phyloP scores from a whole-genome alignment of 2,329 filamentous ascomycete genomes.

The Sporothrix brunneoviolacea region DNA sequence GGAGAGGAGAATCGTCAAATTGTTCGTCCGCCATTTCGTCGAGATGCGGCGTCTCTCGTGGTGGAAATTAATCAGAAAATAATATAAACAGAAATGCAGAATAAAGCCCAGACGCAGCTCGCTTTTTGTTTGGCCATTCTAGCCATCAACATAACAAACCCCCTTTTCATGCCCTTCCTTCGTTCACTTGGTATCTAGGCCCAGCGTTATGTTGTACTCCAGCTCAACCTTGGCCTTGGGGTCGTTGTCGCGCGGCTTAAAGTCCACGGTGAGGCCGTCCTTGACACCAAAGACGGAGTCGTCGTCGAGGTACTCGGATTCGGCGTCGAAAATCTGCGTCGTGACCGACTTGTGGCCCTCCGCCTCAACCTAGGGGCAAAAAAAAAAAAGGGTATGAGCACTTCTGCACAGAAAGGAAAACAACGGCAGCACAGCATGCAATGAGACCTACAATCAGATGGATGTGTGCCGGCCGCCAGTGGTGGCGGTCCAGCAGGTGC shows the following conservation, averaged over 20 bases:
- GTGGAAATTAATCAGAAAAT: too few relatives aligned
- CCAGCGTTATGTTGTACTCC: constrained; percentile 26
- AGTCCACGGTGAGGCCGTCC: constrained; percentile 30
- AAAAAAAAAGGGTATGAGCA: neutral
- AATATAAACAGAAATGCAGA: too few relatives aligned
- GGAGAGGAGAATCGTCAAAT: too few relatives aligned
- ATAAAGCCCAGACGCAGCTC: too few relatives aligned
- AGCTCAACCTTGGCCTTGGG: constrained; percentile 26
- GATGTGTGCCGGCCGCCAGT: constrained; percentile 33
- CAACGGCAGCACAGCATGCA: neutral
- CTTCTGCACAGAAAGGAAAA: neutral
- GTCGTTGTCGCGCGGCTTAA: constrained; percentile 25
- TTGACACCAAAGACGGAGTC: constrained; percentile 38
- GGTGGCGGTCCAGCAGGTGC: constrained; percentile 29
- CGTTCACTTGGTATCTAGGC: neutral
- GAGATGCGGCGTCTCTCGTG: too few relatives aligned
- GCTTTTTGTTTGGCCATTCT: constrained; percentile 50
- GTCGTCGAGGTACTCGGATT: constrained; percentile 49
- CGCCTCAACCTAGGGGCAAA: constrained; percentile 32
- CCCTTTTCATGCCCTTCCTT: neutral
- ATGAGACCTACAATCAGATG: constrained; percentile 27
- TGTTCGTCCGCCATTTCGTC: too few relatives aligned
- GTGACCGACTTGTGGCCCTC: constrained; percentile 61
- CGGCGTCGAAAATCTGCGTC: constrained; percentile 61
- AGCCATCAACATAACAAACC: constrained; percentile 33